Conservation (phyloP, 345 rosid species). For the Melastoma malabathricum region DNA sequence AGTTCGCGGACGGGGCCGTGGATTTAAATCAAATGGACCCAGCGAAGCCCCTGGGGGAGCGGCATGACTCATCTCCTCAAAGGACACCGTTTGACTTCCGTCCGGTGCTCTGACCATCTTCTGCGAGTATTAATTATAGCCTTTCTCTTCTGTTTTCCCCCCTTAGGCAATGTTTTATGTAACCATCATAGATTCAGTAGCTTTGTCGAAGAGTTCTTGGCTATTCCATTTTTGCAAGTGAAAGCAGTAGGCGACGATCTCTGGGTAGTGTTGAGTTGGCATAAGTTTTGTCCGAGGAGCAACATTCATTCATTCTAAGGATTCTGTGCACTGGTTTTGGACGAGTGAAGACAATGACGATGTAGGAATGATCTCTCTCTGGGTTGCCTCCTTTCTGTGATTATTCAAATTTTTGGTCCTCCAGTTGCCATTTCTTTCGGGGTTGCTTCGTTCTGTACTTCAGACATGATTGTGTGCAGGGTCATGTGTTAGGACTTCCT, state of each 20-base stretch:
- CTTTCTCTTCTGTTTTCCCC: conserved; percentile 1
- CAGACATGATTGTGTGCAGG: too few species aligned
- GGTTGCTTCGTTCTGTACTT: too few species aligned
- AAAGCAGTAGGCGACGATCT: conserved; percentile 14
- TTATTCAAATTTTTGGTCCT: too few species aligned
- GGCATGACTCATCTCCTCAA: conserved; percentile 2
- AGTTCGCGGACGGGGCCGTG: conserved; percentile 68
- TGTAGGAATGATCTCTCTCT: neutral
- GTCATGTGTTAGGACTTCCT: too few species aligned
- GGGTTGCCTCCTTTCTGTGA: too few species aligned
- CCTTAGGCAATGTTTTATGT: conserved; percentile 2
- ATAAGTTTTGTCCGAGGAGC: conserved; percentile 20
- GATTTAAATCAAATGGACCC: conserved; percentile 40
- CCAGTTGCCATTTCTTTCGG: too few species aligned
- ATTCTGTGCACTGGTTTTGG: neutral
- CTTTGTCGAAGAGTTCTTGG: conserved; percentile 1
- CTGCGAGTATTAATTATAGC: neutral
- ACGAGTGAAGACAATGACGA: too few species aligned
- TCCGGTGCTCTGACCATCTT: conserved; percentile 1
- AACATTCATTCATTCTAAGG: conserved; percentile 35
- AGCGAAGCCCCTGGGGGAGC: conserved; percentile 43
- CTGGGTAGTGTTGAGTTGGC: conserved; percentile 15
- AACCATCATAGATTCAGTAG: conserved; percentile 7
- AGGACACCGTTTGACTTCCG: neutral
- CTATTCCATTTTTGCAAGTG: conserved; percentile 14